Base-by-base conservation (phyloP, 2,329 filamentous ascomycete species). In the Hypoxylon sp. region DNA sequence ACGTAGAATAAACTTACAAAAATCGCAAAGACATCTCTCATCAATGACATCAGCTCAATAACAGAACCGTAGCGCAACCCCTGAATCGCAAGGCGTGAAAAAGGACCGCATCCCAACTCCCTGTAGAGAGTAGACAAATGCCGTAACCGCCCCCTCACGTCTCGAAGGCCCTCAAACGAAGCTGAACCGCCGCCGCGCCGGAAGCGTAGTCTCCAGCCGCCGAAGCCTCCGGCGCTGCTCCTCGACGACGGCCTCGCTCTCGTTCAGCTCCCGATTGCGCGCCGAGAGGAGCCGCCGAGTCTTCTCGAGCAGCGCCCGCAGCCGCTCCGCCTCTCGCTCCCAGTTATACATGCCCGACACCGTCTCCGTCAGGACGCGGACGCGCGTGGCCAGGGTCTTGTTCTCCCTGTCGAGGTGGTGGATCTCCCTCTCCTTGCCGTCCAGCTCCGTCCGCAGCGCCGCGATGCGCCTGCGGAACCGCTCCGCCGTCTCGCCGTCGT, bases 401-500 rank as follows among this genome's bases (percentile, higher is more conserved):
- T 69, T 71, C 11, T 70, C 67, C 7, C 61, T 64, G 33, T 67
- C 52, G 7, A 73, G 61, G 3, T 30, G 58, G 6, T 26, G 50
- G 46, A 73, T 56, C 1, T 50, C 57, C n/a, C 26, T 6, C 3
- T 71, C 66, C 18, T 67, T 67, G 16, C 4, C 11, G 2, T 67
- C 65, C 12, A 71, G 11, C 58, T 76, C 74, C 4, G 50, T 48
- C 18, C 64, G 54, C n/a, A 74, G 54, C 9, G 33, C 67, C 0
- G 66, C 56, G 9, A 72, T 53, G 8, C 69, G 57, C 2, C 70
- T 65, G 11, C 64, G 69, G 49, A 70, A 71, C 9, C 51, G 44
- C 7, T 68, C 67, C 14, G 46, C 18, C 14, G 57, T 58, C 11
- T 71, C 66, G 44, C 64, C 48, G 22, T 72, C 71, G 44, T 42